phyloP scores from a whole-genome alignment of 768 basidiomycete genomes.

The Leccinum disarticulatum region DNA sequence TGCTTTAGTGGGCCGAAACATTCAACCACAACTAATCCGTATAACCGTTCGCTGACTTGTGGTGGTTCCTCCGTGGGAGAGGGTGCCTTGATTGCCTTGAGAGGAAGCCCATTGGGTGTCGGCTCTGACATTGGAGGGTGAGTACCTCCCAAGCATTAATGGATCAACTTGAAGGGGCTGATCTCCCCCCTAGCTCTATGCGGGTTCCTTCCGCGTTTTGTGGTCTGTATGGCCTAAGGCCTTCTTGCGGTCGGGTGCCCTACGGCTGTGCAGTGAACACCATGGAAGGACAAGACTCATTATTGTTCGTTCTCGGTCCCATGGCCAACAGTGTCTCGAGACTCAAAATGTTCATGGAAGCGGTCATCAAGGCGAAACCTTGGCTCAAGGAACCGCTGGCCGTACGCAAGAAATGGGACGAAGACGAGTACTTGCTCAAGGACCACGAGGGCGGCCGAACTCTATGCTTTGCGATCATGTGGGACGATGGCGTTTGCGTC shows the following conservation, averaged over 20 bases:
- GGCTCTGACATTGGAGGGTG: constrained; percentile 84
- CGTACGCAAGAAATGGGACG: constrained; percentile 58
- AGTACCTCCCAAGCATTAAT: constrained; percentile 7
- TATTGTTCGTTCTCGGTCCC: constrained; percentile 75
- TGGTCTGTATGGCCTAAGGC: constrained; percentile 70
- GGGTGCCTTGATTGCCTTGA: constrained; percentile 63
- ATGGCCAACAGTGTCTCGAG: constrained; percentile 56
- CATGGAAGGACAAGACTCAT: constrained; percentile 68
- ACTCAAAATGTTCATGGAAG: constrained; percentile 66
- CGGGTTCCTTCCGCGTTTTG: constrained; percentile 71
- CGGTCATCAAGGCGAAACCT: constrained; percentile 56
- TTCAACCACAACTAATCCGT: constrained; percentile 72
- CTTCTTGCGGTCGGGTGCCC: constrained; percentile 68
- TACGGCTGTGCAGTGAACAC: constrained; percentile 67
- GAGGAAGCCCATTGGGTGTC: constrained; percentile 54
- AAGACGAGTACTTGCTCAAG: constrained; percentile 53
- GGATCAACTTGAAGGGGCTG: not conserved
- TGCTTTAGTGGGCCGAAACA: constrained; percentile 66
- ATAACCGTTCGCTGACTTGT: constrained; percentile 44
- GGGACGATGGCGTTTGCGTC: constrained; percentile 58
- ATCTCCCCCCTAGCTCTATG: constrained; percentile 48
- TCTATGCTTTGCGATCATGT: constrained; percentile 61
- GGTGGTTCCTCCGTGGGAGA: constrained; percentile 69
- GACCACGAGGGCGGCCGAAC: constrained; percentile 56
- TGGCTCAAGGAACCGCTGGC: constrained; percentile 68